phyloP scores from a whole-genome alignment of 129 eudicot genomes.

The Flaveria trinervia region DNA sequence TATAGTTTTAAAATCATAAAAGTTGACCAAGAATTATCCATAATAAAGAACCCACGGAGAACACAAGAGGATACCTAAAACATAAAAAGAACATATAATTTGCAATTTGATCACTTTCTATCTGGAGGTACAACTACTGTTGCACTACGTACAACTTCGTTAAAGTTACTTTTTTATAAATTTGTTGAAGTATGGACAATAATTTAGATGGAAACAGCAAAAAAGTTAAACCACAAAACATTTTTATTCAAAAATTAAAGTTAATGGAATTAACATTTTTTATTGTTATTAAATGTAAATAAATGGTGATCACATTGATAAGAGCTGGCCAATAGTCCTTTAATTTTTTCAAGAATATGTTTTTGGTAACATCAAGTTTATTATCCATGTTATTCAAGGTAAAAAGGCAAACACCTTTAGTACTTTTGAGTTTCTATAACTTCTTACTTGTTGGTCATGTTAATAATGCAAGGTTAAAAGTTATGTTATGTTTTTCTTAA shows the following conservation, averaged over 20 bases:
- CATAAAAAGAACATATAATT: neutral
- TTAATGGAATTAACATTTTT: too few relatives aligned
- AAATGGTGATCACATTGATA: neutral
- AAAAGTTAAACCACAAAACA: conserved; percentile 9
- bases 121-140: conserved; percentile 31
- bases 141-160: conserved; percentile 24
- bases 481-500: too few relatives aligned
- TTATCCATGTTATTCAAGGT: too few relatives aligned
- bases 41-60: conserved; percentile 25
- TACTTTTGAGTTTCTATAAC: too few relatives aligned
- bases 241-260: too few relatives aligned
- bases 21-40: conserved; percentile 17
- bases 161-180: conserved; percentile 17
- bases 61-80: conserved; percentile 19
- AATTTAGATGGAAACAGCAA: conserved; percentile 25
- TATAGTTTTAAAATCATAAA: conserved; percentile 1
- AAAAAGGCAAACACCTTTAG: too few relatives aligned
- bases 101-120: conserved; percentile 26
- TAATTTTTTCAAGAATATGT: neutral
- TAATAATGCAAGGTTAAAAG: too few relatives aligned
- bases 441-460: too few relatives aligned
- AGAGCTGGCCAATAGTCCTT: neutral
- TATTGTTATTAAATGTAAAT: too few relatives aligned
- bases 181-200: conserved; percentile 25
- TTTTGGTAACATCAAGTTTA: neutral